phyloP scores from a whole-genome alignment of 805 yeast genomes.

The Ogataea haglerorum region DNA sequence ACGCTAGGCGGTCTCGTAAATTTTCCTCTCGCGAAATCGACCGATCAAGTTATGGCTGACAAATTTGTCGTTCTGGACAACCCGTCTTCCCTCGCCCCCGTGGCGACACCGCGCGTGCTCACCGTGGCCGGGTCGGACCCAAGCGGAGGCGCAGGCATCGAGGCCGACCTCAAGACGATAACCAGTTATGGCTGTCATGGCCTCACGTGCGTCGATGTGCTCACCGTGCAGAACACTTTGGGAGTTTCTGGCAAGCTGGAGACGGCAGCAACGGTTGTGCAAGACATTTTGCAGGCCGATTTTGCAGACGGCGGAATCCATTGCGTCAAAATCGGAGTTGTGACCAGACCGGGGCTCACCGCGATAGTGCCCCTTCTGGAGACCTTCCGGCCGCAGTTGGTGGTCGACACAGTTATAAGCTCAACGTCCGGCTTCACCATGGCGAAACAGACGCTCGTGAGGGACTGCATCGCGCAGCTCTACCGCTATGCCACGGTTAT shows the following conservation, averaged over 20 bases:
- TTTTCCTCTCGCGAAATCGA: too few relatives aligned
- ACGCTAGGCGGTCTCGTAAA: too few relatives aligned
- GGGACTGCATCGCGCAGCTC: constrained; percentile 35
- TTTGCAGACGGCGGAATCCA: constrained; percentile 38
- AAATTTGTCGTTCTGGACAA: not conserved
- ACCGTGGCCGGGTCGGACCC: constrained; percentile 75
- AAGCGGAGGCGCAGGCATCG: constrained; percentile 91
- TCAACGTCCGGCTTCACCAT: constrained; percentile 73
- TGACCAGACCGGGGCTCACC: constrained; percentile 51
- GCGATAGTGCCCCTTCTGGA: constrained; percentile 40
- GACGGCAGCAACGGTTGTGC: constrained; percentile 43
- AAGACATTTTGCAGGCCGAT: constrained; percentile 43
- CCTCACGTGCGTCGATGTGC: constrained; percentile 69
- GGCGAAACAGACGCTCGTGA: constrained; percentile 37
- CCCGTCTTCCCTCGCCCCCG: not conserved
- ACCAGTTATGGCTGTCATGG: constrained; percentile 75
- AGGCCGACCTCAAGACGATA: constrained; percentile 81
- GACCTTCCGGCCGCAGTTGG: constrained; percentile 29
- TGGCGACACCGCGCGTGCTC: constrained; percentile 35
- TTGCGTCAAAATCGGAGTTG: constrained; percentile 79
- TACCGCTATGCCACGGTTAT: constrained; percentile 54
- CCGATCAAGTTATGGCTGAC: not conserved
- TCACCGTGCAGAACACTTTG: constrained; percentile 74
- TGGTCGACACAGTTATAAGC: constrained; percentile 83
- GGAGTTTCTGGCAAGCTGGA: constrained; percentile 41